A percentile compares a stretch with the other conserved stretches of the same genome.
Conservation (phyloP, 2,329 filamentous ascomycete genomes). For the Acrocalymma vagum region DNA sequence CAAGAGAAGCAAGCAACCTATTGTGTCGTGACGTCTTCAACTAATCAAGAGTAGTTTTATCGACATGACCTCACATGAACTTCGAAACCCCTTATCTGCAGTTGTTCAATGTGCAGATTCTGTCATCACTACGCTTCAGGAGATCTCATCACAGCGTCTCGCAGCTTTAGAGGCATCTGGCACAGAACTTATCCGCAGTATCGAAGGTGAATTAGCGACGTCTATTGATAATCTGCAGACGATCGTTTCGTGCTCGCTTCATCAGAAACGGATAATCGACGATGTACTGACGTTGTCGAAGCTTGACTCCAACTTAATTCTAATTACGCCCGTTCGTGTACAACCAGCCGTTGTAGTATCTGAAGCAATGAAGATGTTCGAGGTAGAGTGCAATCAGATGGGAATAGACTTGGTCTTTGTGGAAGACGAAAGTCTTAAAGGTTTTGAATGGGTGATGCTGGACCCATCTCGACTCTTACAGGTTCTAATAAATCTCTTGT, state of each 20-base stretch:
- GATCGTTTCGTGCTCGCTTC: constrained; percentile 45
- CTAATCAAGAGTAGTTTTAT: constrained; percentile 32
- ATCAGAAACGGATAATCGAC: constrained; percentile 52
- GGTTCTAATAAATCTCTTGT: constrained; percentile 38
- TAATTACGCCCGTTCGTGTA: constrained; percentile 34
- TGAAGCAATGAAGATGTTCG: constrained; percentile 38
- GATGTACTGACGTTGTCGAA: constrained; percentile 50
- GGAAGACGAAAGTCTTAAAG: constrained; percentile 49
- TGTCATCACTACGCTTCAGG: constrained; percentile 43
- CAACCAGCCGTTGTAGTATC: constrained; percentile 28
- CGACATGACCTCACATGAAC: constrained; percentile 49
- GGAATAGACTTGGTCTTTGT: constrained; percentile 49
- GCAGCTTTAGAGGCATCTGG: constrained; percentile 3
- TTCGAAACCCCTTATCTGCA: constrained; percentile 41
- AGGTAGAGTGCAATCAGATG: constrained; percentile 35
- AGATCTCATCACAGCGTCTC: constrained; percentile 13
- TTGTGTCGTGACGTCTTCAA: background rate
- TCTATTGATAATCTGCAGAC: constrained; percentile 44
- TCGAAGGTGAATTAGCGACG: constrained; percentile 24
- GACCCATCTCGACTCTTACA: constrained; percentile 38
- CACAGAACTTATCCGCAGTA: constrained; percentile 11
- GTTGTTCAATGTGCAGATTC: constrained; percentile 54
- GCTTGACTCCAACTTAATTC: constrained; percentile 36
- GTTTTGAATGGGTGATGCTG: constrained; percentile 42
- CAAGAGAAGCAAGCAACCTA: constrained; percentile 37